A percentile compares a stretch with the other conserved stretches of the same genome.
Evolutionary conservation across 2,329 filamentous ascomycete species (phyloP).

Genomic region (Plectosphaerella cucumerina): DNA sequence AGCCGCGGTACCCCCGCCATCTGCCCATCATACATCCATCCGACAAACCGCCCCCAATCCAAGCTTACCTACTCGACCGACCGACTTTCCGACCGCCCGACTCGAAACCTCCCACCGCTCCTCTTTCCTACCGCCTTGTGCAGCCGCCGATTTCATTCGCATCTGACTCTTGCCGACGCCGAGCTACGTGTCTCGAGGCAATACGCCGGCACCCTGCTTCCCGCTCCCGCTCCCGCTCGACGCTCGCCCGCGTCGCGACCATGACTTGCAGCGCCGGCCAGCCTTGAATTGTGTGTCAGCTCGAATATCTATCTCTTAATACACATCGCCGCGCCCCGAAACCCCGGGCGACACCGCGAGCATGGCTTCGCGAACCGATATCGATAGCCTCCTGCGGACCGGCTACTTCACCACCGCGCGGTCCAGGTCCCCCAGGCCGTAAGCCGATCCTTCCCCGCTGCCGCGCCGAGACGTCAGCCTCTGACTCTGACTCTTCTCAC

Average conservation of each 20-base stretch:
- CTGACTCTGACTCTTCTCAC: neutral
- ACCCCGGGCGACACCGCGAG: conserved; percentile 13
- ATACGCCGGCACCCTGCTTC: neutral
- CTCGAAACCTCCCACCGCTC: too few species aligned
- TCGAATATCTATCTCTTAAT: neutral
- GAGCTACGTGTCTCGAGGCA: neutral
- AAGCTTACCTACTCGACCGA: neutral
- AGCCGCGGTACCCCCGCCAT: neutral
- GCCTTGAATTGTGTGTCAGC: neutral
- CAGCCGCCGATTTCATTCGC: too few species aligned
- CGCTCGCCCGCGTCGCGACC: neutral
- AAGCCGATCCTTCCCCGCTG: conserved; percentile 13
- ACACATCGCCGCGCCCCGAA: neutral
- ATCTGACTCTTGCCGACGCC: neutral
- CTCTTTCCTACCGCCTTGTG: too few species aligned
- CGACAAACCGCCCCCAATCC: neutral
- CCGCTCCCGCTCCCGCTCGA: too few species aligned
- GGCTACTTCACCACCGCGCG: conserved; percentile 48
- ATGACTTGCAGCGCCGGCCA: neutral
- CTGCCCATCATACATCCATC: neutral
- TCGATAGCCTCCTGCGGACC: conserved; percentile 42
- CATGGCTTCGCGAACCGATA: conserved; percentile 40
- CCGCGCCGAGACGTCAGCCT: neutral
- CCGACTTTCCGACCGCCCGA: neutral
- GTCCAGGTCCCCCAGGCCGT: conserved; percentile 30